Percentiles rank a stretch among this genome's conserved stretches.
Evolutionary conservation across 768 basidiomycete genomes (phyloP).

Genomic region (Clavaria fumosa): DNA sequence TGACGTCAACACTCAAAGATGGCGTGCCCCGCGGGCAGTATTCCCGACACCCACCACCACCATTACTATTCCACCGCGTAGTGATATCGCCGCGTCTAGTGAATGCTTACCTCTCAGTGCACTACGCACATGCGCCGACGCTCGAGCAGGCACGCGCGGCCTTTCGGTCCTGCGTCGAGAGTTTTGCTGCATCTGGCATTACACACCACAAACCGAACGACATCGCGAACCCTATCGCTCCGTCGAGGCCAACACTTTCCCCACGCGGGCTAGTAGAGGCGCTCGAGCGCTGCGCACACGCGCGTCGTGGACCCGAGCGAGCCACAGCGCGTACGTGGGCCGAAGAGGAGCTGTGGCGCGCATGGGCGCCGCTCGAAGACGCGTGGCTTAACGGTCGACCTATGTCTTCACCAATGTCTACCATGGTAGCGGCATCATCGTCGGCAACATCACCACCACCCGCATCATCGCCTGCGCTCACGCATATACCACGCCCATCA

Average conservation of each 20-base stretch:
- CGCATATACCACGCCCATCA: too few relatives aligned
- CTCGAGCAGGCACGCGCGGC: conserved; percentile 32
- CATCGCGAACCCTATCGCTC: too few relatives aligned
- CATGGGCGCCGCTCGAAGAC: conserved; percentile 27
- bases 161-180: conserved; percentile 36
- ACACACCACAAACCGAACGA: too few relatives aligned
- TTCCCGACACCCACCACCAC: conserved; percentile 9
- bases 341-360: conserved; percentile 39
- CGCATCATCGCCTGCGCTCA: too few relatives aligned
- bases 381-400: conserved; percentile 12
- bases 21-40: conserved; percentile 4
- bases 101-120: conserved; percentile 70
- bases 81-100: conserved; percentile 44
- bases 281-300: conserved; percentile 44
- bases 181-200: conserved; percentile 30
- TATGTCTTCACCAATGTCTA: too few relatives aligned
- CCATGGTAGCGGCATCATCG: too few relatives aligned
- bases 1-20: conserved; percentile 9
- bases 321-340: conserved; percentile 34
- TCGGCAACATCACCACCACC: too few relatives aligned
- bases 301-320: conserved; percentile 31
- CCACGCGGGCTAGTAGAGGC: conserved; percentile 57
- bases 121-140: conserved; percentile 37
- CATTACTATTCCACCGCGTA: conserved; percentile 41
- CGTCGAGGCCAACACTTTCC: too few relatives aligned